These are phyloP conservation scores for Psilocybe subaeruginosa DNA, from an alignment of 768 basidiomycete genomes.

Conservation along the genomic window DNA sequence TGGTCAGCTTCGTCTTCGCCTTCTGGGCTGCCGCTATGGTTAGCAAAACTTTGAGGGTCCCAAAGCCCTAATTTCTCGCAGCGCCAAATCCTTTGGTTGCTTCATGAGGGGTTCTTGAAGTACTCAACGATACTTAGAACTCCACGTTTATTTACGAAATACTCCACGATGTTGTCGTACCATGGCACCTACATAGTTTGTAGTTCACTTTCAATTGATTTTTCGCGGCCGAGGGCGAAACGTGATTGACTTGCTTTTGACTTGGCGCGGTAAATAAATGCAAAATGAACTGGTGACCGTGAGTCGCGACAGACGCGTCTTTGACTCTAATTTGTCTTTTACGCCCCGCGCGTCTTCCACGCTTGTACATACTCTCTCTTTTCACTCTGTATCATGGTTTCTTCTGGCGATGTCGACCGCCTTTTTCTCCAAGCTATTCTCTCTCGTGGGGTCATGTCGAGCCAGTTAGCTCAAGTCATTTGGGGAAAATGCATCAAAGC, in stretches of 20 bases:
- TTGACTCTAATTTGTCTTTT: slow-evolving; percentile 3
- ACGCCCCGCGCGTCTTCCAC: slow-evolving; percentile 3
- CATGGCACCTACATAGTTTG: neutral
- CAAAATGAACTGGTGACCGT: too few relatives aligned
- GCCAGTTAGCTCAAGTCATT: slow-evolving; percentile 61
- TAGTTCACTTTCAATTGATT: neutral
- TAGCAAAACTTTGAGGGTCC: slow-evolving; percentile 92
- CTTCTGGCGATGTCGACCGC: slow-evolving; percentile 66
- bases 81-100: neutral
- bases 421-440: slow-evolving; percentile 82
- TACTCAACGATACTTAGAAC: neutral
- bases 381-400: slow-evolving; percentile 21
- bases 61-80: slow-evolving; percentile 57
- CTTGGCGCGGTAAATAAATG: too few relatives aligned
- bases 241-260: neutral
- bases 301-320: slow-evolving; percentile 1
- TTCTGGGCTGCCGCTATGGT: slow-evolving; percentile 97
- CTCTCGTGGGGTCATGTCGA: slow-evolving; percentile 70
- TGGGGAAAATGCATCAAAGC: slow-evolving; percentile 71
- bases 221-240: neutral
- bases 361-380: neutral
- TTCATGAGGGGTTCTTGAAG: slow-evolving; percentile 5
- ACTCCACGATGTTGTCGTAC: neutral
- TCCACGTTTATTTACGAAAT: slow-evolving; percentile 3
- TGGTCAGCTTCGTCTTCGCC: slow-evolving; percentile 75